Evolutionary conservation across 768 basidiomycete species (phyloP), one percentile per base, ranked within the genome.

Genomic region (Pleurotus salmoneostramineus): DNA sequence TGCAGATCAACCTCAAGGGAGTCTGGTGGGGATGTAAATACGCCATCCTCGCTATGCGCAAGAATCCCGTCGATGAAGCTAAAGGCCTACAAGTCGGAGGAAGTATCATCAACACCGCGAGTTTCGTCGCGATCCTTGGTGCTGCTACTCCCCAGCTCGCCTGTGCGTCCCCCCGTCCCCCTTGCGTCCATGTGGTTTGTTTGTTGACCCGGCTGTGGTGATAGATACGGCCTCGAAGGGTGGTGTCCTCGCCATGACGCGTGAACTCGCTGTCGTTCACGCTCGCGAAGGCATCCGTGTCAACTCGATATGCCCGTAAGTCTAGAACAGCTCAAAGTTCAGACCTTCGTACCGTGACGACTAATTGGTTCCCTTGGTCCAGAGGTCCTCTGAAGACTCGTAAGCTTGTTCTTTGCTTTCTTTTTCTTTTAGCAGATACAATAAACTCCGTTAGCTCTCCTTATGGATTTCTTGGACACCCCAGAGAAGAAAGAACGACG

Each of bases 11-110:
- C 71, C 84, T 96, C 67, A 99, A 98, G 74, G 97, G 97, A 52
- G 97, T 98, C 59, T 98, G 96, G 97, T 99, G 89, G 88, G 97
- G 97, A 34, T 95, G 91, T 81, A 98, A 98, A 74, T 88, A 98
- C 67, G 97, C 96, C 4, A 95, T 99, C 68, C 77, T 88, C 52
- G 97, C 97, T 37, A 99, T 99, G 96, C 87, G 93, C 60, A 73
- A 92, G 61, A 99, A 99, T 73, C 83, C 92, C 8, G 83, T 83
- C 47, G 95, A 98, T 58, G 81, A 82, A 59, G 74, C 82, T 60
- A 93, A 88, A 71, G 90, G 91, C 3, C 82, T 98, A 10, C 87
- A 82, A 65, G 74, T 77, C 8, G 92, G 92, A 46, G 92, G 92
- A 58, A 93, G 91, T 65, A 95, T 99, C 76, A 98, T 98, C 75